Conservation (phyloP, 805 yeast species). For the Cyberlindnera veronae region DNA sequence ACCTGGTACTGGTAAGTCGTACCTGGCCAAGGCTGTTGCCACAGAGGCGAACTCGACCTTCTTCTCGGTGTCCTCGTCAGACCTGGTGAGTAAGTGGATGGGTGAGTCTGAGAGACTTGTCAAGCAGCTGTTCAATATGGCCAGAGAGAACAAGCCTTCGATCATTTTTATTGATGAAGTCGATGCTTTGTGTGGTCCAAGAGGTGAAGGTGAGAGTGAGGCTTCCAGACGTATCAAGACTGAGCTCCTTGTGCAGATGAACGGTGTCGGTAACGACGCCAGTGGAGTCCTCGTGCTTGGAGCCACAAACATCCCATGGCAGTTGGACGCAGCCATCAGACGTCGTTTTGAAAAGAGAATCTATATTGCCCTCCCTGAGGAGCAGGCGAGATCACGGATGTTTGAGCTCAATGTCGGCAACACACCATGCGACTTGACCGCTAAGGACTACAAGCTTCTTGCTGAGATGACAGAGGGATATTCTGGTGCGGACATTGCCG, state of each 20-base stretch:
- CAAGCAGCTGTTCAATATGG: slow-evolving; percentile 92
- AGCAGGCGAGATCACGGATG: slow-evolving; percentile 89
- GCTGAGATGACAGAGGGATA: slow-evolving; percentile 97
- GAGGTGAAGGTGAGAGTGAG: slow-evolving; percentile 97
- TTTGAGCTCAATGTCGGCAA: slow-evolving; percentile 89
- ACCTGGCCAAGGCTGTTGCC: slow-evolving; percentile 95
- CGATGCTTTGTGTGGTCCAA: slow-evolving; percentile 95
- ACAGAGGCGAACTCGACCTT: slow-evolving; percentile 97
- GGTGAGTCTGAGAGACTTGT: slow-evolving; percentile 97
- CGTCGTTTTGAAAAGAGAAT: slow-evolving; percentile 95
- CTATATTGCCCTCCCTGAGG: slow-evolving; percentile 91
- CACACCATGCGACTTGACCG: slow-evolving; percentile 75
- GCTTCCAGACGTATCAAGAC: slow-evolving; percentile 96
- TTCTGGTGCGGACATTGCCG: slow-evolving; percentile 96
- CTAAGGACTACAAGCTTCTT: slow-evolving; percentile 69
- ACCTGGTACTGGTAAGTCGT: slow-evolving; percentile 98
- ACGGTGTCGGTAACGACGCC: slow-evolving; percentile 96
- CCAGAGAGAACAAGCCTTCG: slow-evolving; percentile 92
- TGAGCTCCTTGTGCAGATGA: slow-evolving; percentile 95
- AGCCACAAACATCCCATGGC: slow-evolving; percentile 99
- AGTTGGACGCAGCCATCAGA: slow-evolving; percentile 93
- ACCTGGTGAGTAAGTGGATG: slow-evolving; percentile 98
- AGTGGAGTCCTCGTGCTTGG: slow-evolving; percentile 92
- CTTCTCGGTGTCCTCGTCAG: slow-evolving; percentile 94
- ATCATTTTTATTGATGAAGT: slow-evolving; percentile 97